Percentiles rank a stretch among this genome's conserved stretches.
These are phyloP conservation scores for Kazachstania bromeliacearum DNA, from an alignment of 805 yeast species.

Conservation along the genomic window DNA sequence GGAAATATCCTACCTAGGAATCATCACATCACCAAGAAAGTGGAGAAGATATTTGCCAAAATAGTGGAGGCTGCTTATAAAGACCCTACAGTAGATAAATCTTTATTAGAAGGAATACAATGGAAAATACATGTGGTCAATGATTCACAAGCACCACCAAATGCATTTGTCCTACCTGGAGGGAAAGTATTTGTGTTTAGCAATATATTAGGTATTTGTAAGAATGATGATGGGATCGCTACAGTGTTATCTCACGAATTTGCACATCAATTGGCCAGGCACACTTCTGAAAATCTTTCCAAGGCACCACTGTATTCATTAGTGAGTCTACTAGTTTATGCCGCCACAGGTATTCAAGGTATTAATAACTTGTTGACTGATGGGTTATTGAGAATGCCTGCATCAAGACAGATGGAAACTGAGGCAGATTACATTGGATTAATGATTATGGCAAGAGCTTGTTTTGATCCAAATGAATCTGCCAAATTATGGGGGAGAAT, in stretches of 20 bases:
- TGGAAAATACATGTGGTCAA: slow-evolving; percentile 82
- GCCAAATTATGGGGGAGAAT: slow-evolving; percentile 76
- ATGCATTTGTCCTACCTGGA: slow-evolving; percentile 92
- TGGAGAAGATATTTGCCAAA: slow-evolving; percentile 52
- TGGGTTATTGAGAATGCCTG: slow-evolving; percentile 63
- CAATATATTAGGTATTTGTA: slow-evolving; percentile 67
- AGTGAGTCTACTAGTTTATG: slow-evolving; percentile 43
- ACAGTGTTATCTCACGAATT: slow-evolving; percentile 90
- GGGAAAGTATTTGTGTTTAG: slow-evolving; percentile 90
- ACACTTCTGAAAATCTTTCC: slow-evolving; percentile 75
- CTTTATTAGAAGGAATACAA: slow-evolving; percentile 24
- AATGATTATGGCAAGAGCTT: slow-evolving; percentile 83
- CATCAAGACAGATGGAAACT: slow-evolving; percentile 86
- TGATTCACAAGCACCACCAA: slow-evolving; percentile 69
- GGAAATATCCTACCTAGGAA: slow-evolving; percentile 46
- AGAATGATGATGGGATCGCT: slow-evolving; percentile 85
- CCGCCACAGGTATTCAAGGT: slow-evolving; percentile 50
- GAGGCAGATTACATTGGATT: slow-evolving; percentile 95
- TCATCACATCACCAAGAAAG: slow-evolving; percentile 51
- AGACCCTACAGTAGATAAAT: slow-evolving; percentile 30
- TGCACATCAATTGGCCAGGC: slow-evolving; percentile 90
- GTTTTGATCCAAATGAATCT: slow-evolving; percentile 72
- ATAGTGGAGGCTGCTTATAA: slow-evolving; percentile 51
- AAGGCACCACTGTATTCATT: slow-evolving; percentile 61
- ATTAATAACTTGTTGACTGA: slow-evolving; percentile 45